These are phyloP conservation scores for Immersiporthe knoxdaviesiana DNA, from an alignment of 2,329 filamentous ascomycete species.

Conservation along the genomic window DNA sequence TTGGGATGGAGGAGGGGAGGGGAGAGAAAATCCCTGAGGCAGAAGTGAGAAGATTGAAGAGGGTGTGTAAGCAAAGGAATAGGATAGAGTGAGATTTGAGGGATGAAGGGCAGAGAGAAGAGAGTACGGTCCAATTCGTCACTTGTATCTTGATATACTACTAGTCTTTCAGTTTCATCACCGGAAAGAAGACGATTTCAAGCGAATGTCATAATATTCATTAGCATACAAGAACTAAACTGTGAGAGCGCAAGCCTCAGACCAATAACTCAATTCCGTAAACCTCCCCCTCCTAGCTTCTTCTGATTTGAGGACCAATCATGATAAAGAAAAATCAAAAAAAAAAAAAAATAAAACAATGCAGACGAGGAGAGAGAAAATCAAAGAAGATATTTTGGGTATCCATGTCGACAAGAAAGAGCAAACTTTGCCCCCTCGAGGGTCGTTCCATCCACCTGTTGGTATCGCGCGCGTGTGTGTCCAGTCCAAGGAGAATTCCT, in stretches of 20 bases:
- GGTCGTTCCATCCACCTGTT: not conserved
- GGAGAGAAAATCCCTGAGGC: not conserved
- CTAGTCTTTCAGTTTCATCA: no score
- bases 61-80: no score
- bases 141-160: not conserved
- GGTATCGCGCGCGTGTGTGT: slow-evolving; percentile 2
- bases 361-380: not conserved
- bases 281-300: not conserved
- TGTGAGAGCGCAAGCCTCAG: not conserved
- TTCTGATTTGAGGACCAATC: not conserved
- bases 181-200: not conserved
- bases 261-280: not conserved
- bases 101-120: no score
- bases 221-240: slow-evolving; percentile 9
- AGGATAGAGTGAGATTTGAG: no score
- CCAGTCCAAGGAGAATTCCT: not conserved
- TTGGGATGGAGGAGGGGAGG: no score
- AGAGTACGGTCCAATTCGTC: no score
- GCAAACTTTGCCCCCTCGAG: not conserved
- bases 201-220: slow-evolving; percentile 22
- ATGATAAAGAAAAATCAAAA: slow-evolving; percentile 12
- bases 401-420: slow-evolving; percentile 27
- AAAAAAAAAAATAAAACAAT: no score
- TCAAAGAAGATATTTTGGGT: slow-evolving; percentile 23
- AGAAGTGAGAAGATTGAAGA: not conserved